Conservation (phyloP, 1,284 basidiomycete genomes). For the Irpex sp. region DNA sequence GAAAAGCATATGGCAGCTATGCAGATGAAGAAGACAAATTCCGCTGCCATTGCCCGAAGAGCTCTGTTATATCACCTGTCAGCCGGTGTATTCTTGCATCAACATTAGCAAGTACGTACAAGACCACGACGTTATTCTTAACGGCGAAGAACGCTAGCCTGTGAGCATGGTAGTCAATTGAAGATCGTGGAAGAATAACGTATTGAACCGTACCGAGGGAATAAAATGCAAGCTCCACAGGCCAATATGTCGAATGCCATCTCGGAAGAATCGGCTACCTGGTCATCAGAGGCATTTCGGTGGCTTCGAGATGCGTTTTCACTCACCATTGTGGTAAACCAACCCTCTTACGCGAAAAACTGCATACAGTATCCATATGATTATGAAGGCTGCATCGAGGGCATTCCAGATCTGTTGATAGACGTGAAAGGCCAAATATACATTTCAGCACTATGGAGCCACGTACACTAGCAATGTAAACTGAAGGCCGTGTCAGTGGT, state of each 20-base stretch:
- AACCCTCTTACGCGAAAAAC: slow-evolving; percentile 67
- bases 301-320: not conserved
- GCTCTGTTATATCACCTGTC: slow-evolving; percentile 42
- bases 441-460: slow-evolving; percentile 9
- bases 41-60: slow-evolving; percentile 70
- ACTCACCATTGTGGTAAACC: slow-evolving; percentile 48
- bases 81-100: slow-evolving; percentile 1
- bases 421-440: not conserved
- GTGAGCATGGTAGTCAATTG: slow-evolving; percentile 2
- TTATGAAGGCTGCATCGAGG: slow-evolving; percentile 78
- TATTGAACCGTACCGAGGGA: slow-evolving; percentile 56
- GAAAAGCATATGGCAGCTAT: slow-evolving; percentile 85
- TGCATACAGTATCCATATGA: slow-evolving; percentile 71
- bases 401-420: slow-evolving; percentile 76
- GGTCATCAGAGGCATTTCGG: not conserved
- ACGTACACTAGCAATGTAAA: slow-evolving; percentile 77
- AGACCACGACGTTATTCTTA: slow-evolving; percentile 77
- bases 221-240: slow-evolving; percentile 83
- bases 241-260: slow-evolving; percentile 81
- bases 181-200: slow-evolving; percentile 4
- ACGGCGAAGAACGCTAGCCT: slow-evolving; percentile 85
- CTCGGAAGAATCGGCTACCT: slow-evolving; percentile 53
- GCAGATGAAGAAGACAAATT: slow-evolving; percentile 83
- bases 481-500: slow-evolving; percentile 31
- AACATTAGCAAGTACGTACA: slow-evolving; percentile 43